Evolutionary conservation across 2,329 filamentous ascomycete species (phyloP).

Genomic region (Pseudogymnoascus sp.): DNA sequence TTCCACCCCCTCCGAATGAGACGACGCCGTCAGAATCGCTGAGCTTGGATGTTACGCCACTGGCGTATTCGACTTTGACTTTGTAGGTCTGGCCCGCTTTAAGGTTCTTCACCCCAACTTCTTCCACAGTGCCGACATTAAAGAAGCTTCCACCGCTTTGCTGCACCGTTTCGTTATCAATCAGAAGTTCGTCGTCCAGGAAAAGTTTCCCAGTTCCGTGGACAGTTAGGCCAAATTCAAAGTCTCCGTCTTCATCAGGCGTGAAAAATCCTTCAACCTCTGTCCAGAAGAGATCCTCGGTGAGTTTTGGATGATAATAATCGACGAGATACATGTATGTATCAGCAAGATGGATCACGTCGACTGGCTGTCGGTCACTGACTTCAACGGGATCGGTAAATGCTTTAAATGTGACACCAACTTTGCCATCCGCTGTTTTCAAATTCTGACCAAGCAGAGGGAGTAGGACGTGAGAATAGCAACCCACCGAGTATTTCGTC

Average conservation of each 20-base stretch:
- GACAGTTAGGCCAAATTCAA: conserved; percentile 28
- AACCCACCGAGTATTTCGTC: conserved; percentile 45
- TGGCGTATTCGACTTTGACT: conserved; percentile 38
- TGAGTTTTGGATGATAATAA: conserved; percentile 28
- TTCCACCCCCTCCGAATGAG: conserved; percentile 45
- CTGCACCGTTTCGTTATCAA: conserved; percentile 30
- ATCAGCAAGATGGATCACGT: conserved; percentile 36
- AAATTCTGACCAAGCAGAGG: conserved; percentile 48
- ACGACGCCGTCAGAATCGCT: conserved; percentile 39
- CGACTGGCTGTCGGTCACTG: conserved; percentile 40
- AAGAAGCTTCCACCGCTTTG: conserved; percentile 24
- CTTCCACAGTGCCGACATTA: conserved; percentile 23
- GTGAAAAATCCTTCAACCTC: conserved; percentile 29
- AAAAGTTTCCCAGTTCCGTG: conserved; percentile 29
- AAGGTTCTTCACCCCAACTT: conserved; percentile 17
- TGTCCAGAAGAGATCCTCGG: conserved; percentile 31
- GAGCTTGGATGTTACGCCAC: conserved; percentile 44
- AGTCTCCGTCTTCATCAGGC: conserved; percentile 25
- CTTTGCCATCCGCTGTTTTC: conserved; percentile 42
- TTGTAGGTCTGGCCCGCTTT: conserved; percentile 19
- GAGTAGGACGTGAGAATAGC: conserved; percentile 55
- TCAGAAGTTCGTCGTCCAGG: conserved; percentile 30
- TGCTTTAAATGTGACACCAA: conserved; percentile 53
- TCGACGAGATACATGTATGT: conserved; percentile 40
- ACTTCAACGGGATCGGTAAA: conserved; percentile 44